These are phyloP conservation scores for Casuarina glauca DNA, from an alignment of 306 rosid genomes.

Conservation along the genomic window DNA sequence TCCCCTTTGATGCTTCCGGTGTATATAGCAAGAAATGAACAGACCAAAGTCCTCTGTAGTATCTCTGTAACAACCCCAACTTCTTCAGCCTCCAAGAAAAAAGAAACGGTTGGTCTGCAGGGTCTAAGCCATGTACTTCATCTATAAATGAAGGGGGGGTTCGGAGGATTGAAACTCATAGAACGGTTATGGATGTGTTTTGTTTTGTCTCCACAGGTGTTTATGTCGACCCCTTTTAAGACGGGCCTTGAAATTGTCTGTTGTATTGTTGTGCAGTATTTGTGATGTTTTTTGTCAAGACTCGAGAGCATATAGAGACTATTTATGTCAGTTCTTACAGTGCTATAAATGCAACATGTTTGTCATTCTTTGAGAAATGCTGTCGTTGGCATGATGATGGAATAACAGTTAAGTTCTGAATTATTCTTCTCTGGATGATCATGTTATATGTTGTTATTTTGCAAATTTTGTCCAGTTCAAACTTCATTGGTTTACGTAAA, in stretches of 20 bases:
- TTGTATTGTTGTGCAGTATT: slow-evolving; percentile 35
- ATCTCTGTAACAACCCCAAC: not conserved
- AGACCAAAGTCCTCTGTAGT: slow-evolving; percentile 25
- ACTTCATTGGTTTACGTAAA: too few species aligned
- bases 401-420: slow-evolving; percentile 17
- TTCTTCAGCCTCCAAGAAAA: not conserved
- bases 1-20: slow-evolving; percentile 28
- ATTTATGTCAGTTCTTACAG: slow-evolving; percentile 5
- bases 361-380: not conserved
- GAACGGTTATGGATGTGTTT: slow-evolving; percentile 3
- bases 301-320: slow-evolving; percentile 20
- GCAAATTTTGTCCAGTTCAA: not conserved
- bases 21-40: slow-evolving; percentile 49
- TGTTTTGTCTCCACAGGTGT: not conserved
- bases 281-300: slow-evolving; percentile 20
- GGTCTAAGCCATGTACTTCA: slow-evolving; percentile 6
- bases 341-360: not conserved
- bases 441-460: not conserved
- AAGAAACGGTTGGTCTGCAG: slow-evolving; percentile 9
- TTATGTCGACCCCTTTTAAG: slow-evolving; percentile 2
- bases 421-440: not conserved
- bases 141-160: slow-evolving; percentile 10
- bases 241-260: slow-evolving; percentile 18
- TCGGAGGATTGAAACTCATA: slow-evolving; percentile 3
- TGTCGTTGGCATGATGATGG: not conserved